Percentiles rank a stretch among this genome's conserved stretches.
Evolutionary conservation across 768 basidiomycete species (phyloP).

Genomic region (Lactarius sanguifluus): DNA sequence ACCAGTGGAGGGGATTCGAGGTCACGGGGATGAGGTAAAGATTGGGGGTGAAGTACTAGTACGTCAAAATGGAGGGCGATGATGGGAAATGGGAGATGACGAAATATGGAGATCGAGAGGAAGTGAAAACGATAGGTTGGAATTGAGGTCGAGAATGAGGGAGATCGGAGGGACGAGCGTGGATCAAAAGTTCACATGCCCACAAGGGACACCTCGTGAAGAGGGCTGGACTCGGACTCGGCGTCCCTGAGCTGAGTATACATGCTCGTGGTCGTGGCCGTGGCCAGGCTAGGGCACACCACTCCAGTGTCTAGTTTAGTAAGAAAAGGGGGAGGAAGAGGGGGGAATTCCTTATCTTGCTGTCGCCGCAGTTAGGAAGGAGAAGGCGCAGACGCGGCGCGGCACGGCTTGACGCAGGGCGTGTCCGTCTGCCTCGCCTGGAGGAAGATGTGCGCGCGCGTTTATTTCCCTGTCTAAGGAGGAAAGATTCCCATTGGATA

Average conservation of each 20-base stretch:
- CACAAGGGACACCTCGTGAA: background rate
- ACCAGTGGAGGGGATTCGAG: background rate
- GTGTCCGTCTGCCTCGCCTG: background rate
- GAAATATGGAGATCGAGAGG: conserved; percentile 12
- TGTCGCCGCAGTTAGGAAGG: conserved; percentile 20
- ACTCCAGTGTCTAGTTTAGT: background rate
- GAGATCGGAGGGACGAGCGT: conserved; percentile 26
- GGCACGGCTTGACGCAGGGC: background rate
- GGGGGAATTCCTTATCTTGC: conserved; percentile 19
- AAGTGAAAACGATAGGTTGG: conserved; percentile 1
- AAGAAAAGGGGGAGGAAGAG: background rate
- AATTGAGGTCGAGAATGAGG: conserved; percentile 20
- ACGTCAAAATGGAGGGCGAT: conserved; percentile 22
- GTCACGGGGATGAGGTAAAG: conserved; percentile 21
- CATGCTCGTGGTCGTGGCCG: background rate
- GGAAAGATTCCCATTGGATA: conserved; percentile 24
- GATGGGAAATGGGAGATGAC: conserved; percentile 18
- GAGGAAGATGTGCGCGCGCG: conserved; percentile 2
- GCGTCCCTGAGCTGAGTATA: conserved; percentile 2
- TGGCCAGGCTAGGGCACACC: conserved; percentile 20
- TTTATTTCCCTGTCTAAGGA: background rate
- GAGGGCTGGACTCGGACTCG: conserved; percentile 23
- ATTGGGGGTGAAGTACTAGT: conserved; percentile 9
- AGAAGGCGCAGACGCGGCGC: conserved; percentile 5
- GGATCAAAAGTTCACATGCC: conserved; percentile 15